Percentiles rank a stretch among this genome's conserved stretches.
Conservation (phyloP, 2,329 filamentous ascomycete genomes). For the Didymella glomerata region DNA sequence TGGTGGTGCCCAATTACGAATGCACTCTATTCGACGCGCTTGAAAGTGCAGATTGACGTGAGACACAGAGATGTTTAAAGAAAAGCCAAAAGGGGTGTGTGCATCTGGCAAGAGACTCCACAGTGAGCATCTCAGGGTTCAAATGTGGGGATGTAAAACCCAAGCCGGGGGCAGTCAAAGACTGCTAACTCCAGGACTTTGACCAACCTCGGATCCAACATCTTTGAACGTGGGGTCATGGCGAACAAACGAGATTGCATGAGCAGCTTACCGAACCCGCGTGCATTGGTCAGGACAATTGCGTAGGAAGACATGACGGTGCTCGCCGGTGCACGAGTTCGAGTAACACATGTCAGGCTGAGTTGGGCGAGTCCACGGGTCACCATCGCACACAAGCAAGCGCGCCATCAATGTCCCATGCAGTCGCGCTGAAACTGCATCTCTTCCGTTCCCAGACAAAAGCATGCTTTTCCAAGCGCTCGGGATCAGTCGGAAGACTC, state of each 20-base stretch:
- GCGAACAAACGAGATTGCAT: constrained; percentile 1
- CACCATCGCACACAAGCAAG: constrained; percentile 2
- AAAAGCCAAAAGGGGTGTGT: not conserved
- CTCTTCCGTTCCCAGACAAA: constrained; percentile 9
- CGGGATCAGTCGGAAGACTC: constrained; percentile 33
- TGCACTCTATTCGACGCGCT: not conserved
- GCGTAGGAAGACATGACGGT: constrained; percentile 7
- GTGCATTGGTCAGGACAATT: constrained; percentile 13
- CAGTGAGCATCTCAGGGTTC: constrained; percentile 1
- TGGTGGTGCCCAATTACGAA: not conserved
- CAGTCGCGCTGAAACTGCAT: constrained; percentile 13
- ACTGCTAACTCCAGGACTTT: not conserved
- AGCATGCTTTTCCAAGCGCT: constrained; percentile 15
- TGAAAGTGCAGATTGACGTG: not conserved
- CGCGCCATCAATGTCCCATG: constrained; percentile 4
- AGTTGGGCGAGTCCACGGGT: constrained; percentile 1
- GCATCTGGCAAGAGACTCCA: not conserved
- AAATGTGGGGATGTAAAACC: constrained; percentile 1
- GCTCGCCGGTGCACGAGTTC: constrained; percentile 1
- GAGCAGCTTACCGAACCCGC: not conserved
- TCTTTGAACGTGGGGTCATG: not conserved
- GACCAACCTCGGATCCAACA: not conserved
- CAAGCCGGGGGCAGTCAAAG: not conserved
- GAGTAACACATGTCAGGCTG: constrained; percentile 5
- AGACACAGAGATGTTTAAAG: not conserved